phyloP scores from a whole-genome alignment of 2,329 filamentous ascomycete genomes.

The Aureobasidium pullulans region DNA sequence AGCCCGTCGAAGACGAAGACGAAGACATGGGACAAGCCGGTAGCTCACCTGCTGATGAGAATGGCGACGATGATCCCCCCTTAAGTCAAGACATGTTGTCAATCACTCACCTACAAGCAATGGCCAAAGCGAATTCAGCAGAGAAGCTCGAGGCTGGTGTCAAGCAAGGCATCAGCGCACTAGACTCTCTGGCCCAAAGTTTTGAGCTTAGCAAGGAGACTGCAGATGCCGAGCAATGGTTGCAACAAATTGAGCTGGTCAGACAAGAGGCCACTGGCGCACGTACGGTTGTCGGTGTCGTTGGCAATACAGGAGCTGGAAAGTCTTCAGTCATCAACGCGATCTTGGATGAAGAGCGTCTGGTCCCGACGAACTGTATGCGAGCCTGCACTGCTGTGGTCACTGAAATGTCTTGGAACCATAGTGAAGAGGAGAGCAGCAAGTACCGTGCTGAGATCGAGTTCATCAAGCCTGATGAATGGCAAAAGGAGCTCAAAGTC shows the following conservation, averaged over 20 bases:
- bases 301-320: conserved; percentile 55
- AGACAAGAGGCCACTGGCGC: conserved; percentile 33
- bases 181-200: conserved; percentile 28
- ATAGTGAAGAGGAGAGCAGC: conserved; percentile 29
- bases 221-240: conserved; percentile 33
- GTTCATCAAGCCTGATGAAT: conserved; percentile 47
- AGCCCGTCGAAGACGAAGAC: background rate
- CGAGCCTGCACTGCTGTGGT: conserved; percentile 55
- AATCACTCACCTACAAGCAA: conserved; percentile 21
- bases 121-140: conserved; percentile 27
- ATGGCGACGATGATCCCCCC: background rate
- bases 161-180: conserved; percentile 29
- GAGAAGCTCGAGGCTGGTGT: conserved; percentile 35
- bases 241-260: conserved; percentile 36
- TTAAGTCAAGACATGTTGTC: background rate
- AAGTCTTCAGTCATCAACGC: conserved; percentile 59
- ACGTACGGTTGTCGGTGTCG: conserved; percentile 48
- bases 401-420: conserved; percentile 54
- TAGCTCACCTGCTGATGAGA: background rate
- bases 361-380: conserved; percentile 52
- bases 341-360: conserved; percentile 53
- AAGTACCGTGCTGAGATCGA: conserved; percentile 51
- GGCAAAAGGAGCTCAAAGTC: conserved; percentile 45
- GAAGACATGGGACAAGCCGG: background rate
- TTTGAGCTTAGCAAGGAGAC: conserved; percentile 23